A percentile compares a stretch with the other conserved stretches of the same genome.
These are phyloP conservation scores for Leccinum broughii DNA, from an alignment of 768 basidiomycete species.

Conservation along the genomic window DNA sequence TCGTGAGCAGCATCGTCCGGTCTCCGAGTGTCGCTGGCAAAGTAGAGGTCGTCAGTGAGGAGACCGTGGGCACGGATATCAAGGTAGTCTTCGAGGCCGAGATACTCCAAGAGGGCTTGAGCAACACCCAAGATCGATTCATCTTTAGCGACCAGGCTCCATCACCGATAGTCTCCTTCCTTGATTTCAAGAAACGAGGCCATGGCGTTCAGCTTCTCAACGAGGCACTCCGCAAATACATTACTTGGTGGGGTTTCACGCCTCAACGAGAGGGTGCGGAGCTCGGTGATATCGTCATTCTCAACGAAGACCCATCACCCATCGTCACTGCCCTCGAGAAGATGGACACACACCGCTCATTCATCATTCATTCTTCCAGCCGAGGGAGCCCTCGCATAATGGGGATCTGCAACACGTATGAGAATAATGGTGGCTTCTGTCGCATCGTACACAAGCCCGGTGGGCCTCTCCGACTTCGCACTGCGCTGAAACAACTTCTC, in stretches of 20 bases:
- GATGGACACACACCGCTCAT: constrained; percentile 60
- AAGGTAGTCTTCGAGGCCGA: constrained; percentile 83
- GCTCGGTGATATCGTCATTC: constrained; percentile 70
- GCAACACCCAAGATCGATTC: constrained; percentile 48
- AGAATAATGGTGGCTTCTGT: constrained; percentile 82
- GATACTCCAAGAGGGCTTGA: constrained; percentile 40
- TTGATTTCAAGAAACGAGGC: constrained; percentile 68
- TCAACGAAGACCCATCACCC: constrained; percentile 73
- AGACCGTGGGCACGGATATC: constrained; percentile 89
- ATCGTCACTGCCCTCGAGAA: constrained; percentile 57
- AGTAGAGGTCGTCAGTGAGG: constrained; percentile 92
- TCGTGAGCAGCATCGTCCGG: constrained; percentile 89
- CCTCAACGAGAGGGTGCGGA: constrained; percentile 41
- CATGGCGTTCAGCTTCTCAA: constrained; percentile 69
- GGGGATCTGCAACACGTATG: constrained; percentile 66
- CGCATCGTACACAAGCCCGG: constrained; percentile 89
- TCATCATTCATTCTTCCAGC: constrained; percentile 72
- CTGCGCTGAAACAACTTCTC: constrained; percentile 53
- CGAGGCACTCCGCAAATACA: constrained; percentile 62
- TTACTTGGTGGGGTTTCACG: constrained; percentile 75
- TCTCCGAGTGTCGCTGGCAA: constrained; percentile 87
- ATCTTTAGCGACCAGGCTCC: constrained; percentile 39
- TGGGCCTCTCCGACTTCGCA: constrained; percentile 73
- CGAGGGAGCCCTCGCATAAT: constrained; percentile 66
- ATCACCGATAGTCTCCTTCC: constrained; percentile 60